Conservation (phyloP, 148 eudicot species). For the Chenopodium formosanum region DNA sequence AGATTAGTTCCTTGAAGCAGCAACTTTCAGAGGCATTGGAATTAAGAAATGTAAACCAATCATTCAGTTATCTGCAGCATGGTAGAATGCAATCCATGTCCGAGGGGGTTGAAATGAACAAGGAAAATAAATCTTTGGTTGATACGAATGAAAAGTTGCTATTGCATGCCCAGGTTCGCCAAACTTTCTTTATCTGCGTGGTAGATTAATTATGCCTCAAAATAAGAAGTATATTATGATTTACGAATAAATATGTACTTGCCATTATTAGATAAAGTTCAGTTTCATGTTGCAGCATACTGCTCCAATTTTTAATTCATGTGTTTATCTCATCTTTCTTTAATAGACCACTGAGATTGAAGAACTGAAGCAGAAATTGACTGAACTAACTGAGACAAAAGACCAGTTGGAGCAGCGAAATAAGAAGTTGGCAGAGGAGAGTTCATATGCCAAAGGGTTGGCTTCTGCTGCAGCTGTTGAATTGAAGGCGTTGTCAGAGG, state of each 20-base stretch:
- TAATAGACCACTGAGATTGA: conserved; percentile 57
- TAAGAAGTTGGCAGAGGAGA: conserved; percentile 90
- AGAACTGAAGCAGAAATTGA: conserved; percentile 58
- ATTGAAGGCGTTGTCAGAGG: conserved; percentile 91
- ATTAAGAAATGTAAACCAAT: conserved; percentile 33
- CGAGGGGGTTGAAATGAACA: conserved; percentile 31
- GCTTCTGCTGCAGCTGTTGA: conserved; percentile 99
- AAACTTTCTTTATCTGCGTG: background rate
- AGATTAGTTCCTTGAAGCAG: conserved; percentile 60
- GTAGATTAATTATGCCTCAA: background rate
- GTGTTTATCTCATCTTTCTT: conserved; percentile 3
- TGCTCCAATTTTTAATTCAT: background rate
- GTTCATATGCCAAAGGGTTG: conserved; percentile 94
- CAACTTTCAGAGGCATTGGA: conserved; percentile 68
- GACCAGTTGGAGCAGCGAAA: conserved; percentile 78
- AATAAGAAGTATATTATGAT: background rate
- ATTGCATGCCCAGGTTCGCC: conserved; percentile 60
- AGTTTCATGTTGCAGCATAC: background rate
- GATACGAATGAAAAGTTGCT: conserved; percentile 45
- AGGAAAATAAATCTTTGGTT: conserved; percentile 31
- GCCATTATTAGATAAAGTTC: background rate
- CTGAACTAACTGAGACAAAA: conserved; percentile 51
- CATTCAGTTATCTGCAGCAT: conserved; percentile 28
- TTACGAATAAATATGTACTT: background rate
- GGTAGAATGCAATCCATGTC: conserved; percentile 27